A percentile compares a stretch with the other conserved stretches of the same genome.
These are phyloP conservation scores for Fusarium buxicola DNA, from an alignment of 2,329 filamentous ascomycete species.

Conservation along the genomic window DNA sequence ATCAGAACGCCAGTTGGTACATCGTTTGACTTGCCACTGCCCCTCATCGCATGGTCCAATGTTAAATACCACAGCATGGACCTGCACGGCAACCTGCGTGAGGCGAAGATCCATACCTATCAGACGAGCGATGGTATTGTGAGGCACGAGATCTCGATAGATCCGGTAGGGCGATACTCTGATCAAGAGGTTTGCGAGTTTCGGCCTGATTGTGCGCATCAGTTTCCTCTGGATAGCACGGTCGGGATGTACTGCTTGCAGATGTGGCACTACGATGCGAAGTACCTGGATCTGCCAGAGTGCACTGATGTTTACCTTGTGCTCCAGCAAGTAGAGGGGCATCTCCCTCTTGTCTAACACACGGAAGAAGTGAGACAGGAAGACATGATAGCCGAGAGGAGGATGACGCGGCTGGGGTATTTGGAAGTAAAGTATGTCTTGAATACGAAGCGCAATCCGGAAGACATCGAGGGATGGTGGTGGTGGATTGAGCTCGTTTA, in stretches of 20 bases:
- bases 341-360: too few species aligned
- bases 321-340: too few species aligned
- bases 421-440: not conserved
- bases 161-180: too few species aligned
- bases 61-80: too few species aligned
- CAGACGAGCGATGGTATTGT: too few species aligned
- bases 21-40: too few species aligned
- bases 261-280: not conserved
- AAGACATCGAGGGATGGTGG: not conserved
- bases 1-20: too few species aligned
- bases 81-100: too few species aligned
- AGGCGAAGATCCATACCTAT: too few species aligned
- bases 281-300: not conserved
- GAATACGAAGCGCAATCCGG: not conserved
- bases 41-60: too few species aligned
- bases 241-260: not conserved
- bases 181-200: too few species aligned
- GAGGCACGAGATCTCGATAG: too few species aligned
- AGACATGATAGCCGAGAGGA: not conserved
- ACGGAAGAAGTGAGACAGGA: not conserved
- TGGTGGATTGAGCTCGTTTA: not conserved
- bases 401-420: not conserved
- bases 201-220: not conserved
- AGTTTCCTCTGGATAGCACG: not conserved
- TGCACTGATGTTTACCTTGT: not conserved